Evolutionary conservation across 768 basidiomycete genomes (phyloP), one percentile per base, ranked within the genome.

Genomic region (Termitomyces sp.): DNA sequence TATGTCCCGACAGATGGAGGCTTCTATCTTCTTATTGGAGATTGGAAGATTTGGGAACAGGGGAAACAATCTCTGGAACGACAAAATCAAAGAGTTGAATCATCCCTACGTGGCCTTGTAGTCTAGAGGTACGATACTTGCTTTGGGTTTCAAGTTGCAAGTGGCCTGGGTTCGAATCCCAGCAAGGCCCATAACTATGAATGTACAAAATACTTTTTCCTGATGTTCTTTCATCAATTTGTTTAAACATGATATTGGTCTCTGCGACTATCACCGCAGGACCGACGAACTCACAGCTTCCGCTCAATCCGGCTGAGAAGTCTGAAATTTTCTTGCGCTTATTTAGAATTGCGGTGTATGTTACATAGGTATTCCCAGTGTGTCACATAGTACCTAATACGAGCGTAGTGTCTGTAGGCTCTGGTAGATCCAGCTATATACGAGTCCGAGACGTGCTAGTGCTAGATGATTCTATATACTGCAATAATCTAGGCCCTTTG

Each of bases 161-260:
- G 76, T 73, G 78, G 74, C 78, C 76, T 69, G 74, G 78, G 77
- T 78, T 78, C 76, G 75, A 79, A 74, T 76, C 77, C 77, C 75
- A 67, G 76, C 74, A 76, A 72, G 75, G 72, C 76, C 76, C 74
- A 34, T 34, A 4, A 5, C 34, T n/a, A n/a, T n/a, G n/a, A n/a
- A n/a, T n/a, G n/a, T n/a, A n/a, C n/a, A n/a, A n/a, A n/a, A n/a
- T 34, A 5, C 14, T 24, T 30, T 50, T 50, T 50, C 30, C 7
- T 7, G 30, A 30, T 30, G 30, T n/a, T n/a, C n/a, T n/a, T n/a
- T n/a, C n/a, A n/a, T n/a, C n/a, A n/a, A n/a, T n/a, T n/a, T n/a
- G n/a, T n/a, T n/a, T n/a, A n/a, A n/a, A n/a, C n/a, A n/a, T n/a
- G n/a, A n/a, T n/a, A n/a, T n/a, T n/a, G n/a, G n/a, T n/a, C n/a